phyloP scores from a whole-genome alignment of 176 grass and related monocot genomes.

The Hyparrhenia diplandra region DNA sequence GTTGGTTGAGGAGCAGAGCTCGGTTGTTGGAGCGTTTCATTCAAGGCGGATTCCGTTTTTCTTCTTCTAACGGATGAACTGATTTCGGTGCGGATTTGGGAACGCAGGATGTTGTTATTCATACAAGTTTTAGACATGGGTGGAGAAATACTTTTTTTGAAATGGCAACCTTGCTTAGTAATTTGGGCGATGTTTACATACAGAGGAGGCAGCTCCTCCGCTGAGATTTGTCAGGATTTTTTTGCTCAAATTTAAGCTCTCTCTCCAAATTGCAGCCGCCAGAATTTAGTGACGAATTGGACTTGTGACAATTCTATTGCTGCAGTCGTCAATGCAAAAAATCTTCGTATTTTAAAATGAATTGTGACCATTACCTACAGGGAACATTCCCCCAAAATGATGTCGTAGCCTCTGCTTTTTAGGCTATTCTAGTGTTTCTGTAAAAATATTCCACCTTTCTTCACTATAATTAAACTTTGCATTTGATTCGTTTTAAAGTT shows the following conservation, averaged over 20 bases:
- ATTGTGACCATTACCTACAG: not conserved
- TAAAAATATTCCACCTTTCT: constrained; percentile 13
- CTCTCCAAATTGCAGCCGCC: not conserved
- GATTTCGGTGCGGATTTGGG: constrained; percentile 18
- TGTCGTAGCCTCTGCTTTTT: not conserved
- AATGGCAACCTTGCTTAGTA: not conserved
- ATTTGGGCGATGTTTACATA: not conserved
- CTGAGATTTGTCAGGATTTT: not conserved
- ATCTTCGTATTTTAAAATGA: constrained; percentile 9
- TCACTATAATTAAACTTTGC: constrained; percentile 19
- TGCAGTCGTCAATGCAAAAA: not conserved
- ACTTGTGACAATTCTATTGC: not conserved
- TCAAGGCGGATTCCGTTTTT: not conserved
- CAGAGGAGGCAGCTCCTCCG: not conserved
- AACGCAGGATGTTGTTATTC: not conserved
- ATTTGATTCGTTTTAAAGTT: not conserved
- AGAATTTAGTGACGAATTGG: not conserved
- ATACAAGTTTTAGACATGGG: not conserved
- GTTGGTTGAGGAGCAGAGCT: not conserved
- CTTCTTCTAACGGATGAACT: not conserved
- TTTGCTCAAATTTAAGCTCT: not conserved
- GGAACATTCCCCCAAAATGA: constrained; percentile 36
- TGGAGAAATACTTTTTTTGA: not conserved
- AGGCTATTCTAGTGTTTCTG: not conserved
- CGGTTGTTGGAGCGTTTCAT: not conserved